phyloP scores from a whole-genome alignment of 2,329 filamentous ascomycete genomes.

The Fusarium beomiforme region DNA sequence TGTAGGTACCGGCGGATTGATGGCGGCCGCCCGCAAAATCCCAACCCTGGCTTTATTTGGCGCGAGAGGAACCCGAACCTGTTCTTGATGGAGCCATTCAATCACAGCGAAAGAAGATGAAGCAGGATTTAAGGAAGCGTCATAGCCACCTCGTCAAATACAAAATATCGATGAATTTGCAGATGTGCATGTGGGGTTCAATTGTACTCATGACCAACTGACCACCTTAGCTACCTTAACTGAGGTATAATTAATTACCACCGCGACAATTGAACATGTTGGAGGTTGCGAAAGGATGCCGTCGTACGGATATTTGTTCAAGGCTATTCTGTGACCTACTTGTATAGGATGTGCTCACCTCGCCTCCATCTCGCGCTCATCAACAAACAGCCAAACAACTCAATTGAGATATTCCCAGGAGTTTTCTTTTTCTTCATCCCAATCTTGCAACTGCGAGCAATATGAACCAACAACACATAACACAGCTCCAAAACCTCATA shows the following conservation, averaged over 20 bases:
- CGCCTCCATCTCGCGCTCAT: constrained; percentile 1
- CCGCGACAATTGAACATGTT: not conserved
- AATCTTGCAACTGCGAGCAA: not conserved
- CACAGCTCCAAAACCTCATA: not conserved
- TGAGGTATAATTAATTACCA: not conserved
- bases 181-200: not conserved
- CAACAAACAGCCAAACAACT: not conserved
- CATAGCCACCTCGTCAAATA: not conserved
- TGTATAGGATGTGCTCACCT: constrained; percentile 16
- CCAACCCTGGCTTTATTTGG: constrained; percentile 6
- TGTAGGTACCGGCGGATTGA: not conserved
- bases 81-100: not conserved
- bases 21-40: constrained; percentile 9
- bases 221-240: no score
- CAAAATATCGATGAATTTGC: not conserved
- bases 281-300: constrained; percentile 12
- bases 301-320: constrained; percentile 20
- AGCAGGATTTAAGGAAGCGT: not conserved
- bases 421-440: constrained; percentile 8
- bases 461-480: not conserved
- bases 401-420: not conserved
- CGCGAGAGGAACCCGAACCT: constrained; percentile 20
- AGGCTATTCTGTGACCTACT: constrained; percentile 27
- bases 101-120: constrained; percentile 7
- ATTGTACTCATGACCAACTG: not conserved